Percentiles rank a stretch among this genome's conserved stretches.
Conservation (phyloP, 2,329 filamentous ascomycete species). For the Tolypocladium album region DNA sequence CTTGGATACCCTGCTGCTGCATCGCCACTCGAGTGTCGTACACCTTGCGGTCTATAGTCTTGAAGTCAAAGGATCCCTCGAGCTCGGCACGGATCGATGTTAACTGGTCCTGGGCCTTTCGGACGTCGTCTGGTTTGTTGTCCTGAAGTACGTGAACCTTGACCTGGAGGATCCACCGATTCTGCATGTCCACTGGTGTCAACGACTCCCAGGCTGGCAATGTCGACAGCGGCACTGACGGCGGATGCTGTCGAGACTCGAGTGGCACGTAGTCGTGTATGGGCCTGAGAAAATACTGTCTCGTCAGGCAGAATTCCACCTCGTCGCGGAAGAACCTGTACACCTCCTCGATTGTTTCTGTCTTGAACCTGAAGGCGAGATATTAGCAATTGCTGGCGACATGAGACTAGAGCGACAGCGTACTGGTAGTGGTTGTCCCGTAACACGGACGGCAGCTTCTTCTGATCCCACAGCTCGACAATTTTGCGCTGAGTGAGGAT, state of each 20-base stretch:
- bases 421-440: constrained; percentile 43
- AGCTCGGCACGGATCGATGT: constrained; percentile 33
- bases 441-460: constrained; percentile 35
- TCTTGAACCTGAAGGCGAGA: constrained; percentile 32
- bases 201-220: constrained; percentile 38
- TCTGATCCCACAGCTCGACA: constrained; percentile 44
- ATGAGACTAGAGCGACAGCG: constrained; percentile 4
- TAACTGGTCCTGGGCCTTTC: constrained; percentile 42
- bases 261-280: constrained; percentile 22
- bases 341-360: constrained; percentile 41
- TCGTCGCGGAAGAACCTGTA: constrained; percentile 43
- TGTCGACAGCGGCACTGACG: constrained; percentile 8
- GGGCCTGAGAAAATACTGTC: constrained; percentile 31
- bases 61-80: constrained; percentile 41
- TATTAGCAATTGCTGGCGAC: constrained; percentile 1
- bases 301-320: constrained; percentile 41
- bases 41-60: constrained; percentile 37
- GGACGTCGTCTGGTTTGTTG: constrained; percentile 45
- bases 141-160: constrained; percentile 44
- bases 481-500: constrained; percentile 41
- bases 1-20: constrained; percentile 25
- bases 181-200: constrained; percentile 34
- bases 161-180: constrained; percentile 45
- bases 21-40: constrained; percentile 39
- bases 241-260: constrained; percentile 9